A percentile compares a stretch with the other conserved stretches of the same genome.
phyloP scores from a whole-genome alignment of 192 early-diverging fungal species.

The Glomus cerebriforme region DNA sequence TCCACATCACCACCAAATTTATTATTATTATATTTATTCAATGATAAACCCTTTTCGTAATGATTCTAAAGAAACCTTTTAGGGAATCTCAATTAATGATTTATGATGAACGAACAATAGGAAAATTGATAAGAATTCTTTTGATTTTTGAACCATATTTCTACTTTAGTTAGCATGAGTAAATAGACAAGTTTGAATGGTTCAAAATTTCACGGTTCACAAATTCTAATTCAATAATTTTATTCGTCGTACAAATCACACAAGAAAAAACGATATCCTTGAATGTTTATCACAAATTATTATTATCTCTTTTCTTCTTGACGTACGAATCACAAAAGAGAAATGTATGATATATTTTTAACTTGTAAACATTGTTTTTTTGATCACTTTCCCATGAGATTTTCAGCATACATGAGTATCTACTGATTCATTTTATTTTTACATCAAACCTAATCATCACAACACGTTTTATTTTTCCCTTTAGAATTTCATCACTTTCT shows the following conservation, averaged over 20 bases:
- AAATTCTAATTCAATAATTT: background rate
- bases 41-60: too few species aligned
- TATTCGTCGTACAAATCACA: background rate
- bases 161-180: background rate
- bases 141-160: background rate
- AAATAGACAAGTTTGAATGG: background rate
- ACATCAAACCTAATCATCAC: background rate
- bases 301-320: too few species aligned
- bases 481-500: background rate
- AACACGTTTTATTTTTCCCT: background rate
- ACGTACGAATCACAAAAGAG: background rate
- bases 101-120: background rate
- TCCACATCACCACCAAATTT: background rate
- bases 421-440: background rate
- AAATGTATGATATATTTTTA: background rate
- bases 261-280: background rate
- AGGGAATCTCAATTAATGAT: background rate
- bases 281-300: background rate
- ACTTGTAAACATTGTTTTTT: background rate
- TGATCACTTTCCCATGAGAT: background rate
- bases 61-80: background rate
- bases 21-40: background rate
- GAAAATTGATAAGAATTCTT: background rate
- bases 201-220: background rate
- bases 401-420: background rate